phyloP scores from a whole-genome alignment of 768 basidiomycete genomes.

The Tulasnella sp. region DNA sequence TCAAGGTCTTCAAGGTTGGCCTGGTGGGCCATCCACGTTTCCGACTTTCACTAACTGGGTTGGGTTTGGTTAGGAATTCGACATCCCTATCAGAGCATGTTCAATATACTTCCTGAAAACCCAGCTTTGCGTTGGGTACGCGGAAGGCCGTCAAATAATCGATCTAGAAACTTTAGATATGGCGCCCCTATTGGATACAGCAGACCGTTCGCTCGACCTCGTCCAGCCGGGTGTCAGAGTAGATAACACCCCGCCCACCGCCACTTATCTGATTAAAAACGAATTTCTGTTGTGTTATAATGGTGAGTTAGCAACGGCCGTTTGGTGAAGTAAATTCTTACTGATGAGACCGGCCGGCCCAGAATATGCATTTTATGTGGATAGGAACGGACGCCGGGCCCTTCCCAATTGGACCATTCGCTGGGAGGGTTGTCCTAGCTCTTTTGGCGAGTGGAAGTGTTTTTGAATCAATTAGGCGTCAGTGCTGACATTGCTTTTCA shows the following conservation, averaged over 20 bases:
- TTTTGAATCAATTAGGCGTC: no score
- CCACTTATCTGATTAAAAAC: conserved; percentile 93
- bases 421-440: conserved; percentile 93
- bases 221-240: conserved; percentile 83
- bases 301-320: conserved; percentile 57
- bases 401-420: conserved; percentile 89
- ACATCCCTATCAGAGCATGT: conserved; percentile 94
- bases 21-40: no score
- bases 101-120: conserved; percentile 98
- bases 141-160: conserved; percentile 97
- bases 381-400: conserved; percentile 90
- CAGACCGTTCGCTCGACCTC: conserved; percentile 87
- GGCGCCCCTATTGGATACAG: conserved; percentile 90
- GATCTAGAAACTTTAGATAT: conserved; percentile 96
- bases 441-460: conserved; percentile 84
- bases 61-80: conserved; percentile 70
- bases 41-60: background rate
- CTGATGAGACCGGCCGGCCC: background rate
- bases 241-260: conserved; percentile 88
- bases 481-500: conserved; percentile 36
- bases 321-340: background rate
- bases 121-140: conserved; percentile 93
- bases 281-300: conserved; percentile 98
- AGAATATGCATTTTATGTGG: conserved; percentile 99
- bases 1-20: conserved; percentile 81